phyloP scores from a whole-genome alignment of 169 alveolate species.

The Babesia bigemina region DNA sequence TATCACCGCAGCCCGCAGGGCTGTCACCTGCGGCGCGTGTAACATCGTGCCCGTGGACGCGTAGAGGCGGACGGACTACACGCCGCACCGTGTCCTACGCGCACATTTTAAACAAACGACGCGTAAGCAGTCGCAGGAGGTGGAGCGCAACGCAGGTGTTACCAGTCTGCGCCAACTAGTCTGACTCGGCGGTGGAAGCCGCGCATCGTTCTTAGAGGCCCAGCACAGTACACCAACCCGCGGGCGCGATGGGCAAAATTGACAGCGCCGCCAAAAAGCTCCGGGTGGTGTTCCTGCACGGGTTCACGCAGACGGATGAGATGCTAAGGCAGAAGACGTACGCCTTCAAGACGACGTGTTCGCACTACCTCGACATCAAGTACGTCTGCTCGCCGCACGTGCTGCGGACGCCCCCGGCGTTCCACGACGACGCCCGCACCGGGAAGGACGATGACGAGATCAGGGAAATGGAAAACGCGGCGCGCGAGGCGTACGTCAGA shows the following conservation, averaged over 20 bases:
- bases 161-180: no score
- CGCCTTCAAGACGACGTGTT: conserved; percentile 21
- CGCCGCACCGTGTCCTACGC: no score
- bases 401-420: conserved; percentile 45
- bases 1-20: no score
- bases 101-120: no score
- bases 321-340: conserved; percentile 24
- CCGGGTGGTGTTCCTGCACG: conserved; percentile 59
- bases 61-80: no score
- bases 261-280: conserved; percentile 5
- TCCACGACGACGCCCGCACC: conserved; percentile 5
- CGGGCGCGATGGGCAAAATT: neutral
- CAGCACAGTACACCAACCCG: no score
- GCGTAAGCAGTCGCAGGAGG: no score
- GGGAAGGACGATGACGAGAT: conserved; percentile 54
- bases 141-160: no score
- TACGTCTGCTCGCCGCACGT: conserved; percentile 58
- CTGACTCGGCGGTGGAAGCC: no score
- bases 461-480: conserved; percentile 37
- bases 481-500: conserved; percentile 37
- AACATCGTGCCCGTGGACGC: no score
- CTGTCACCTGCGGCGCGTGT: no score
- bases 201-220: no score
- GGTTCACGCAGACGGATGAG: conserved; percentile 51
- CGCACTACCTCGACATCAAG: conserved; percentile 45